Evolutionary conservation across 495 filamentous ascomycete species (phyloP), one percentile per base, ranked within the genome.

Genomic region (Ramalina intermedia): DNA sequence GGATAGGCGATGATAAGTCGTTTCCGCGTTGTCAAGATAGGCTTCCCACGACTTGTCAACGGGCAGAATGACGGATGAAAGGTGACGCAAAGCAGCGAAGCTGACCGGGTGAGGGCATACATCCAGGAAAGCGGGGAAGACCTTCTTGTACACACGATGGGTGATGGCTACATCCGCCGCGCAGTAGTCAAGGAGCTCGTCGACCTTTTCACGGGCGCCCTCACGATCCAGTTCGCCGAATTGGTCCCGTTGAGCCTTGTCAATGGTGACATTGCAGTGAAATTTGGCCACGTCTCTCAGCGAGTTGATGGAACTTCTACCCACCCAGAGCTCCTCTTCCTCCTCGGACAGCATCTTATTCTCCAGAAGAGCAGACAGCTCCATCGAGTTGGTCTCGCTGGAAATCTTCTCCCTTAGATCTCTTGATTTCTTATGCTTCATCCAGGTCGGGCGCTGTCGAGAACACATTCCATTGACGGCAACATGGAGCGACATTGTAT

Each of bases 401-500:
- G 82, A 75, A 43, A 91, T 78, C 61, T 83, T 85, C 46, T 95
- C 88, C 37, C 85, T 70, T 41, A 94, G 57, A 54, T 95, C 89
- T 55, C 81, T 77, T 53, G 80, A 83, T 60, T 99, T 99, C 57
- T 85, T 82, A 58, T 93, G 84, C 54, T 87, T 91, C 80, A 94
- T 84, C 91, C 91, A 99, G 1, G 85, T 91, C 8, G 91, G 91
- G 44, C 91, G 75, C 63, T 99, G 91, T 47, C 83, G 83, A 9
- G 91, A 96, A 61, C 91, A 99, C 91, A 99, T 99, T 27, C 91
- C 91, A 58, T 99, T 99, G 8, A 95, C 89, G 12, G 91, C 91
- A 7, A 96, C 89, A 61, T 99, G 91, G 44, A 99, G 71, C 8
- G 88, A 95, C 91, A 99, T 99, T 2, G 91, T 99, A 67, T 99